Percentiles rank a stretch among this genome's conserved stretches.
These are phyloP conservation scores for Colletotrichum theobromicola DNA, from an alignment of 2,329 filamentous ascomycete species.

Conservation along the genomic window DNA sequence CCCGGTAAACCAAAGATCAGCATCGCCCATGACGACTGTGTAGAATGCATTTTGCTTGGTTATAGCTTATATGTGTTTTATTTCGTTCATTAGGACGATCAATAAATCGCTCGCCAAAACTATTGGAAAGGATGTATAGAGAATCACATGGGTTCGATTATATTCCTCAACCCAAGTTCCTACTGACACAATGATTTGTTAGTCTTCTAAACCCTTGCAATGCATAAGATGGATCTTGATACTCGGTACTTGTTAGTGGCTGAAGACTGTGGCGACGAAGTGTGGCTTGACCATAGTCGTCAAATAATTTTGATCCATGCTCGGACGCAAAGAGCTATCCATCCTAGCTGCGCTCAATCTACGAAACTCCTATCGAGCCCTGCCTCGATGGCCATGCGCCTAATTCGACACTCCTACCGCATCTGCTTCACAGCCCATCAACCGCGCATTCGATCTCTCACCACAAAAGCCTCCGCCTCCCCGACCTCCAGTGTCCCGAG, in stretches of 20 bases:
- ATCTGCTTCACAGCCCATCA: not conserved
- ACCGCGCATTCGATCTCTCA: not conserved
- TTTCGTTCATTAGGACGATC: not conserved
- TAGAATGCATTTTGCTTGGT: not conserved
- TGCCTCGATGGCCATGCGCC: not conserved
- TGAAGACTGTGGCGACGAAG: not conserved
- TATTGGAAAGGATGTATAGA: not conserved
- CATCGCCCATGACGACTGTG: not conserved
- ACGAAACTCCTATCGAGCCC: not conserved
- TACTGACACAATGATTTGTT: not conserved
- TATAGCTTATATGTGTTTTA: not conserved
- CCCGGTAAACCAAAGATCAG: not conserved
- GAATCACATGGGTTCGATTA: not conserved
- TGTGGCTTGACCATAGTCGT: not conserved
- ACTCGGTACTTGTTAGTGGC: no score
- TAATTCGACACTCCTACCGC: not conserved
- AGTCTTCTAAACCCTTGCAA: rapidly evolving
- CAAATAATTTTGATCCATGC: not conserved
- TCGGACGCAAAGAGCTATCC: not conserved
- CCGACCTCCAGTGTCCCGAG: not conserved
- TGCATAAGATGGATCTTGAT: no score
- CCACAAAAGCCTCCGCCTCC: not conserved
- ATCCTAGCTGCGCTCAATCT: not conserved
- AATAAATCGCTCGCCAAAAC: not conserved
- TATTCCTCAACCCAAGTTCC: not conserved